These are phyloP conservation scores for Termitomyces heimii DNA, from an alignment of 768 basidiomycete species.

Conservation along the genomic window DNA sequence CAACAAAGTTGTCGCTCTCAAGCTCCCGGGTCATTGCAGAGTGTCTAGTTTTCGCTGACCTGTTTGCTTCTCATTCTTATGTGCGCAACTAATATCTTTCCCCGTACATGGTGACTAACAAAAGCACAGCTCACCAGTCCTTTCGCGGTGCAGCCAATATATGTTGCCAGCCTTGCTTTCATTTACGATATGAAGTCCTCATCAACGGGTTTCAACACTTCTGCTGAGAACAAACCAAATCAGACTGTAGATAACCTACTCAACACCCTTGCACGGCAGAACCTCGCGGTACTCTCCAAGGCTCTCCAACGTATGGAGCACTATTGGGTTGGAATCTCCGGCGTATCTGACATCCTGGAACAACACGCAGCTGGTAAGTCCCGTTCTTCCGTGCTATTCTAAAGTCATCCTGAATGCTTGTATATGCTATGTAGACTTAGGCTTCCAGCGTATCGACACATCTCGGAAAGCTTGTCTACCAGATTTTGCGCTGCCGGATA, in stretches of 20 bases:
- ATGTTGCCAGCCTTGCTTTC: constrained; percentile 10
- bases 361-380: constrained; percentile 8
- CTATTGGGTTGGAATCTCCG: constrained; percentile 12
- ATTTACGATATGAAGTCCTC: constrained; percentile 9
- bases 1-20: constrained; percentile 8
- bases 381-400: neutral
- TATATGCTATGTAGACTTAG: neutral
- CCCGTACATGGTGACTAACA: neutral
- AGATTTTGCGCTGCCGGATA: constrained; percentile 1
- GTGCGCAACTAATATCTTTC: neutral
- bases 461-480: constrained; percentile 4
- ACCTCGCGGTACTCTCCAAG: constrained; percentile 10
- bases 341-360: constrained; percentile 8
- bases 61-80: constrained; percentile 13
- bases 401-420: neutral
- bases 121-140: constrained; percentile 9
- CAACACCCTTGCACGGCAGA: constrained; percentile 10
- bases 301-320: constrained; percentile 13
- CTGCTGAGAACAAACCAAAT: constrained; percentile 3
- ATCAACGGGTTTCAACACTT: neutral
- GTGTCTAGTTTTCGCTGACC: constrained; percentile 12
- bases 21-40: constrained; percentile 11
- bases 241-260: constrained; percentile 10
- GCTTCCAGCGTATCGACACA: constrained; percentile 8
- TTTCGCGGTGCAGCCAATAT: constrained; percentile 12